A percentile compares a stretch with the other conserved stretches of the same genome.
Conservation (phyloP, 176 grass and related monocot species). For the Oryza punctata region DNA sequence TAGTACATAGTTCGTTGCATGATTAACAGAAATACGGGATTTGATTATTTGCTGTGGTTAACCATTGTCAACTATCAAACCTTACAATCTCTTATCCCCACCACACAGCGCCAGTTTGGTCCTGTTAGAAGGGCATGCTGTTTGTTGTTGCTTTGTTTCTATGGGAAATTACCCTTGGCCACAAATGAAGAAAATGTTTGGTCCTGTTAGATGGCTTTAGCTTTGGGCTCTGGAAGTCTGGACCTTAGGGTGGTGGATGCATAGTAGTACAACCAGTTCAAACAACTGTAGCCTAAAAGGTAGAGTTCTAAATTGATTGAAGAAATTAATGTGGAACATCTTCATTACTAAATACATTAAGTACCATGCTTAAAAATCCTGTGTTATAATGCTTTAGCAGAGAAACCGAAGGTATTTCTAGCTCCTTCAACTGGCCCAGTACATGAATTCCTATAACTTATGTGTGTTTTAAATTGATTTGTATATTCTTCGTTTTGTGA, state of each 20-base stretch:
- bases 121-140: not conserved
- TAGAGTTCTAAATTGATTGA: constrained; percentile 8
- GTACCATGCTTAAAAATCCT: not conserved
- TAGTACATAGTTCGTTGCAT: not conserved
- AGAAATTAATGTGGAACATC: not conserved
- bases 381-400: not conserved
- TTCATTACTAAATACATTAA: not conserved
- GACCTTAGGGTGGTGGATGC: not conserved
- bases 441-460: not conserved
- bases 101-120: not conserved
- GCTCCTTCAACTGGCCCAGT: not conserved
- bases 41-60: not conserved
- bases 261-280: not conserved
- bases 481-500: constrained; percentile 1
- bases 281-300: not conserved
- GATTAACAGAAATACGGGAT: not conserved
- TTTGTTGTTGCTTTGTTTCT: constrained; percentile 15
- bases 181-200: not conserved
- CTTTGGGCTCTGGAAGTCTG: not conserved
- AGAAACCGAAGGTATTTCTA: constrained; percentile 6
- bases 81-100: not conserved
- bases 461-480: constrained; percentile 8
- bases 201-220: not conserved
- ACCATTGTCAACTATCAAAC: not conserved
- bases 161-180: not conserved